Conservation (phyloP, 164 flowering plant genomes). For the Saururus chinensis region DNA sequence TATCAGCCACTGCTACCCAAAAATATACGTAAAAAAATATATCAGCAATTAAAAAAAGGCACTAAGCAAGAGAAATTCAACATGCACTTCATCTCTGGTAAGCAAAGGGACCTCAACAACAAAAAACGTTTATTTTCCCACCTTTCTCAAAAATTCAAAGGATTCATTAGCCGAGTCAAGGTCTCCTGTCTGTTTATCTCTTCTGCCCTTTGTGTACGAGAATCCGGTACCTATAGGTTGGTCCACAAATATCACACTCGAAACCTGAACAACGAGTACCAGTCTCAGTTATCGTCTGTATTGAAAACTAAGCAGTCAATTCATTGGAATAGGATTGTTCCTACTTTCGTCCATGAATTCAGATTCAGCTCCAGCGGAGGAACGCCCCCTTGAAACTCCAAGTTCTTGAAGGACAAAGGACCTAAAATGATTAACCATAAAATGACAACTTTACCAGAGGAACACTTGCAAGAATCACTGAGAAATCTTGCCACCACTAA, state of each 20-base stretch:
- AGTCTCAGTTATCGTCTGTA: neutral
- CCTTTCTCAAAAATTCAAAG: neutral
- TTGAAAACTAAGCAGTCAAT: neutral
- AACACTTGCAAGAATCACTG: no score
- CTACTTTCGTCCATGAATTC: neutral
- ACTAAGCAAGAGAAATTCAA: no score
- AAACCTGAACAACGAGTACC: neutral
- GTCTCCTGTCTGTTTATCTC: neutral
- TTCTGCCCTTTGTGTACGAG: neutral
- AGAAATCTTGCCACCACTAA: no score
- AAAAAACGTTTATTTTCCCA: neutral
- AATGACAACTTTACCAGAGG: no score
- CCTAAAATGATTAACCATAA: neutral
- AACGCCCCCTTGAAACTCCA: neutral
- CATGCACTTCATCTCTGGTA: no score
- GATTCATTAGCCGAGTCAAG: neutral
- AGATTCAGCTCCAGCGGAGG: neutral
- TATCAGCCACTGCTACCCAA: no score
- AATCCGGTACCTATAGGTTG: neutral
- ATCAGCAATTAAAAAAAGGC: no score
- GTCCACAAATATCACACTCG: neutral
- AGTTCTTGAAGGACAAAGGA: neutral
- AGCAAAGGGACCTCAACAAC: no score
- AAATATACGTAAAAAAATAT: no score
- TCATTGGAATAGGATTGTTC: no score